Evolutionary conservation across 2,329 filamentous ascomycete species (phyloP), one percentile per base, ranked within the genome.

Genomic region (Alternaria alternata): DNA sequence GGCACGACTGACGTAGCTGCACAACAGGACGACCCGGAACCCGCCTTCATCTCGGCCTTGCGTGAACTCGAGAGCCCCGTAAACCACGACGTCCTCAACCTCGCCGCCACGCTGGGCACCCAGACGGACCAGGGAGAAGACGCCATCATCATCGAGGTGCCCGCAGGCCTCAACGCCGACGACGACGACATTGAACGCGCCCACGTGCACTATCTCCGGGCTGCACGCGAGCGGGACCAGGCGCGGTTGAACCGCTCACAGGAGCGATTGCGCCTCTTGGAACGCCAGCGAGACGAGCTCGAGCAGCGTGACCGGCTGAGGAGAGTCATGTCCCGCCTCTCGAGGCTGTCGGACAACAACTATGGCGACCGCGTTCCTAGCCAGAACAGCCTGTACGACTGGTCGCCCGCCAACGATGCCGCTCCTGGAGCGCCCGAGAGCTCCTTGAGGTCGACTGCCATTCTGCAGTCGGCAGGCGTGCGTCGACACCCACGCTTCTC

Each of bases 341-440:
- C 80, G 64, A 77, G 82, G 54, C 75, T 83, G 34, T 78, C 83
- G 61, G 73, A 80, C 41, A 66, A 62, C 64, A 58, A 38, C 43
- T 88, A 88, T 67, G 83, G 86, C 59, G 81, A 85, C 64, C 82
- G 83, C 51, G 79, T 84, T 8, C 84, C 86, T 18, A 82, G 81
- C 66, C 75, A 82, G 62, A 85, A 87, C 67, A 83, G 79, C 54
- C 76, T 88, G 43, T 88, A 88, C 74, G 86, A 87, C 72, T 88
- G 87, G 87, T 85, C 86, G 34, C 86, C 86, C 9, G 80, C 80
- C 8, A 72, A 68, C 39, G 70, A 78, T 16, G 32, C 32, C 51
- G 71, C 70, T 26, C 66, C 73, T 14, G 69, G 73, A 46, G 57
- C 71, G 28, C 62, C 73, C 5, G 75, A 76, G 54, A 70, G 68